Conservation (phyloP, 169 alveolate genomes). For the Plasmodium reichenowi region DNA sequence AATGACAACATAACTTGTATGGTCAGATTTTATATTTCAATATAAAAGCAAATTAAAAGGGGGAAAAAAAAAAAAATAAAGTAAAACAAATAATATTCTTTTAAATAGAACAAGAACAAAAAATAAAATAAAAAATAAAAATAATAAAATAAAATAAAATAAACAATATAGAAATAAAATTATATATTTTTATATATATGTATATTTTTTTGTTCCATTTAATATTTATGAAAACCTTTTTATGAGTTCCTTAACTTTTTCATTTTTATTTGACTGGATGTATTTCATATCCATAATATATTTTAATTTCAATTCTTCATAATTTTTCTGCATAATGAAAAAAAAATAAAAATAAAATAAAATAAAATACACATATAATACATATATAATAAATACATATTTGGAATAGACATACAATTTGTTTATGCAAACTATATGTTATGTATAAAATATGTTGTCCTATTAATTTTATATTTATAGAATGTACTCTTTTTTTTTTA, state of each 20-base stretch:
- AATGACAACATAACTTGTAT: no score
- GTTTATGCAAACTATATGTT: no score
- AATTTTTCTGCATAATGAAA: constrained; percentile 34
- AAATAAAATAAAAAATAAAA: no score
- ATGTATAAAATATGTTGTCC: no score
- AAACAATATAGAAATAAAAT: background rate
- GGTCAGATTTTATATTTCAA: no score
- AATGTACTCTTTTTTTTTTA: background rate
- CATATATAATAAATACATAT: background rate
- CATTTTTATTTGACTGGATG: constrained; percentile 52
- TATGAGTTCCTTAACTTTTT: constrained; percentile 59
- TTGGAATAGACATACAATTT: no score
- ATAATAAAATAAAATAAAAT: no score
- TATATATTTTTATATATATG: background rate
- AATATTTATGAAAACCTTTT: constrained; percentile 17
- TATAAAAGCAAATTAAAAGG: no score
- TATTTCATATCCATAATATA: constrained; percentile 68
- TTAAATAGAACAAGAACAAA: no score
- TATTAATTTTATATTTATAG: no score
- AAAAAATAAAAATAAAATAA: constrained; percentile 1
- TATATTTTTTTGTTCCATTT: background rate
- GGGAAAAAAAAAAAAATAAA: no score
- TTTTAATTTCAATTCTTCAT: constrained; percentile 58
- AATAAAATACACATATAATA: background rate
- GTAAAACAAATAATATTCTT: no score